Evolutionary conservation across 441 rosid species (phyloP), one percentile per base, ranked within the genome.

Genomic region (Aquilaria agallochum): DNA sequence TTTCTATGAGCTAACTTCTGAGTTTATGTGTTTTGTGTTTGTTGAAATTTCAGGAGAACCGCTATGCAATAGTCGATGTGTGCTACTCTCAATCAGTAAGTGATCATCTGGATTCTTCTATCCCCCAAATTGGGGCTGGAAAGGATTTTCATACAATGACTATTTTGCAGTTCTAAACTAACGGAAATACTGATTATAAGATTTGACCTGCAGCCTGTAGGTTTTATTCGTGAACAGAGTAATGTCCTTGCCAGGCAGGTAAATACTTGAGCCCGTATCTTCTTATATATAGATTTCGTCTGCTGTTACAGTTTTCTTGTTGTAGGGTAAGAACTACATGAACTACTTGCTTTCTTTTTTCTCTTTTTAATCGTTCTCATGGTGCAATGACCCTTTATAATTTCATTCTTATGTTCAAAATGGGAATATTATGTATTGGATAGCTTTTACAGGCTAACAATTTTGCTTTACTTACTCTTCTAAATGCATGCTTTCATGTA

Each of bases 211-310:
- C 83, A 93, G 98, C 98, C 98, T 62, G 95, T 78, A 64, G 96
- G 97, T 68, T 81, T 85, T 55, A 94, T 94, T 68, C 85, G 89
- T 36, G 97, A 90, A 65, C 83, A 87, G 71, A 90, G 98, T 65
- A 89, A 90, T 70, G 0, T 87, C 55, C 54, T 94, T 64, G 81
- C 84, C 15, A 84, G 96, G 69, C 96, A 94, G 94, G 98, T 90
- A 76, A 72, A 36, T 56, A 64, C 34, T 45, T 47, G 15, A 64
- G 46, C 30, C 48, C 2, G 11, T 49, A n/a, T 55, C 15, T 49
- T 54, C 56, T 59, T 53, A 49, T 54, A 47, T 60, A 45, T 11
- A 20, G 33, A 47, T 49, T 50, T 36, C 50, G 30, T 27, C 45
- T 42, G 11, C 51, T n/a, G 9, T 36, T 34, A 12, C 32, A 44